These are phyloP conservation scores for Gossypium herbaceum DNA, from an alignment of 345 rosid species.

Conservation along the genomic window DNA sequence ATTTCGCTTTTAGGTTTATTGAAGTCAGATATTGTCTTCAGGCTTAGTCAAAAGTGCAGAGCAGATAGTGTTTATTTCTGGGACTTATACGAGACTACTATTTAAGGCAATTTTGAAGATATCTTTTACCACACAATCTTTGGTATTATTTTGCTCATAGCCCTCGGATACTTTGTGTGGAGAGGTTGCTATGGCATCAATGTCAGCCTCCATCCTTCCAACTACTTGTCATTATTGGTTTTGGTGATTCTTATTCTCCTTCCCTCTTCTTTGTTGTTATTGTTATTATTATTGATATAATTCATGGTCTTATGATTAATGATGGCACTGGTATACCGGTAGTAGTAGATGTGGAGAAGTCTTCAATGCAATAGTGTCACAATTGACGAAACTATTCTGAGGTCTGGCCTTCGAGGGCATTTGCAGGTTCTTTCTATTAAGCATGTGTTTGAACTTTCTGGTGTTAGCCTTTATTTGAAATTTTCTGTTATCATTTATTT, in stretches of 20 bases:
- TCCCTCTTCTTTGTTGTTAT: background rate
- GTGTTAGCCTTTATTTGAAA: too few species aligned
- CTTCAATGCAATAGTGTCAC: background rate
- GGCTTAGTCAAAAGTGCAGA: background rate
- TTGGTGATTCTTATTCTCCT: background rate
- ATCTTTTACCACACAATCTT: background rate
- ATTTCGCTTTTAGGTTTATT: background rate
- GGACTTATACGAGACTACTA: background rate
- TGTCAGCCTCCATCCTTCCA: background rate
- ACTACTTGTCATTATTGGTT: constrained; percentile 6
- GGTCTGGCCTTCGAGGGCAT: background rate
- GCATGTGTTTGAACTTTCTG: too few species aligned
- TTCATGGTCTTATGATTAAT: background rate
- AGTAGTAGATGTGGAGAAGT: background rate
- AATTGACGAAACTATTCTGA: background rate
- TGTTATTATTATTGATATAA: background rate
- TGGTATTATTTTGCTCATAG: background rate
- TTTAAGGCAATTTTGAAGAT: background rate
- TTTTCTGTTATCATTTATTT: too few species aligned
- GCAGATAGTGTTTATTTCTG: background rate
- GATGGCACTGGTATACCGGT: background rate
- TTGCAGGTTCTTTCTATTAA: background rate
- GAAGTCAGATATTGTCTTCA: background rate
- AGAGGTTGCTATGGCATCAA: background rate
- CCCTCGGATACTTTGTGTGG: background rate